Evolutionary conservation across 345 rosid genomes (phyloP).

Genomic region (Geranium brycei): DNA sequence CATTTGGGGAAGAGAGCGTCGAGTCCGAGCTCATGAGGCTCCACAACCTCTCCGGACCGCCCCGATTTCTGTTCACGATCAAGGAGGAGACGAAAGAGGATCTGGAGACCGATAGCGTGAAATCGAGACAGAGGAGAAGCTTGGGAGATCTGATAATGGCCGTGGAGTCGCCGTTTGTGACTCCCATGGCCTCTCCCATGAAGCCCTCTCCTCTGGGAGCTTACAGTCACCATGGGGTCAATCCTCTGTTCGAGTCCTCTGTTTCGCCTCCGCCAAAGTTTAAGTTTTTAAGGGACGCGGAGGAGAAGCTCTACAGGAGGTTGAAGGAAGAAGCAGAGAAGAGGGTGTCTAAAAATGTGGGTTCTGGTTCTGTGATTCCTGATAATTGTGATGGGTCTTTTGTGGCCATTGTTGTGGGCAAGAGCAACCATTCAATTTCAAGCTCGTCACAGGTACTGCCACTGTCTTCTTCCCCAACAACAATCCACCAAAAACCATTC

Average conservation of each 20-base stretch:
- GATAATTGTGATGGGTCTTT: too few species aligned
- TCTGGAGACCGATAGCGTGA: slow-evolving; percentile 84
- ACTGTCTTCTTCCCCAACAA: not conserved
- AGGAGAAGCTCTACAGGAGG: slow-evolving; percentile 57
- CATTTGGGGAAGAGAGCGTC: slow-evolving; percentile 26
- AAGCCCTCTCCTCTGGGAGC: slow-evolving; percentile 36
- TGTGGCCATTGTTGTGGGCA: not conserved
- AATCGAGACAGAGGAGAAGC: slow-evolving; percentile 39
- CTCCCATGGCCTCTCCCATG: too few species aligned
- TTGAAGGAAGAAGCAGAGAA: slow-evolving; percentile 24
- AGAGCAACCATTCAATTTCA: not conserved
- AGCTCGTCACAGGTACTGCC: not conserved
- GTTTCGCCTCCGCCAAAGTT: slow-evolving; percentile 87
- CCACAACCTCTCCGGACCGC: slow-evolving; percentile 70
- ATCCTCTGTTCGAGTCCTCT: slow-evolving; percentile 74
- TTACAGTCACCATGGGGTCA: slow-evolving; percentile 23
- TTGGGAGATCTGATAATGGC: slow-evolving; percentile 49
- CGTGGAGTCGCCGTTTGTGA: slow-evolving; percentile 27
- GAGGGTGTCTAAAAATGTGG: not conserved
- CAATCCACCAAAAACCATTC: not conserved
- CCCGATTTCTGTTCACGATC: slow-evolving; percentile 87
- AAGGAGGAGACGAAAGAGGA: slow-evolving; percentile 91
- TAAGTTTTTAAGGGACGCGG: slow-evolving; percentile 93
- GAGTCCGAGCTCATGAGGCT: slow-evolving; percentile 89
- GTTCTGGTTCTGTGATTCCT: too few species aligned